Evolutionary conservation across 73 alveolate genomes (phyloP), one percentile per base, ranked within the genome.

Genomic region (Paramecium sonneborni): DNA sequence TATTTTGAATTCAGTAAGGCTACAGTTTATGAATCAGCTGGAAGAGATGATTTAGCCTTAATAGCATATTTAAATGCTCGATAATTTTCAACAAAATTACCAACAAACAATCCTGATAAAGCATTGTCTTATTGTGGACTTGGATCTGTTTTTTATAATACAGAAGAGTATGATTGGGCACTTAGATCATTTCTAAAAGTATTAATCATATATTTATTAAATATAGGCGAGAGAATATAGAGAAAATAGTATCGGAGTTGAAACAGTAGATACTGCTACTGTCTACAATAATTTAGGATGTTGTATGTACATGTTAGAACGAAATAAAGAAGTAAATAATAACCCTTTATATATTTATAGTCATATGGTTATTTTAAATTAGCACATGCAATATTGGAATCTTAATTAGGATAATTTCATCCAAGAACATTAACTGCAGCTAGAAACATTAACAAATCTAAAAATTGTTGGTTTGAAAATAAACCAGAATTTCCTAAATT

Each of bases 231-330:
- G 99, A 85, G 99, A 98, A 92, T 95, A 97, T 85, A 97, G 99
- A 93, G 99, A 98, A 93, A 97, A 97, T 88, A 92, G 97, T 21
- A 95, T 97, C 9, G 99, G 99, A 0, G 99, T 99, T 1, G 99
- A 98, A 58, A 97, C 99, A 23, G 96, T 98, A 8, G 99, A 98
- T 89, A 98, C 99, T 15, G 99, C 99, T 1, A 98, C 99, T 4
- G 98, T 98, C 9, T 98, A 97, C 92, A 98, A 98, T 88, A 98
- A 98, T 86, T 95, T 98, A 35, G 99, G 99, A 44, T 96, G 97
- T 85, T 96, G 98, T 74, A 96, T 97, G 98, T 91, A 67, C 82
- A 92, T 93, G 97, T 95, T 97, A 8, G 98, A 95, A 35, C 95
- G 99, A 85, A 94, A 96, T 89, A 79, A 95, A 91, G 99, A 79